Evolutionary conservation across 306 rosid genomes (phyloP), one percentile per base, ranked within the genome.

Genomic region (Purshia tridentata): DNA sequence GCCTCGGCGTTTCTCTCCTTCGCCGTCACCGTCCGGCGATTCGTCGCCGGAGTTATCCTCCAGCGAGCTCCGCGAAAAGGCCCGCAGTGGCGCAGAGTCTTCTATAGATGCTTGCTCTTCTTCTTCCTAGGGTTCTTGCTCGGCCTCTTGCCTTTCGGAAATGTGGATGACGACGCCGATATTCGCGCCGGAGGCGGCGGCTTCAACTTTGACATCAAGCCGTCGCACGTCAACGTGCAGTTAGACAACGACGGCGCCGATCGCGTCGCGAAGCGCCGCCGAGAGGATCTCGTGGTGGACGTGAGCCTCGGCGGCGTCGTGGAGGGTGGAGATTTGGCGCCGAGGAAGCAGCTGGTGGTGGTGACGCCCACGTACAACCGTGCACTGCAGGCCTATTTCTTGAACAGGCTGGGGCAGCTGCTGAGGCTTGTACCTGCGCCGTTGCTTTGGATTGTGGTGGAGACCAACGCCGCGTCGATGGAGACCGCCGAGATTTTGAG

Each of bases 401-500:
- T 95, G 84, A 90, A 86, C 62, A 81, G 99, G 76, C 10, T 95
- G 81, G 90, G 88, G 23, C 98, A 95, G 67, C 85, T 87, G 80
- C 83, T 95, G 61, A 72, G 91, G 81, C 82, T 95, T 47, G 97
- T 88, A 20, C 90, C 93, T 62, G 85, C 90, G 16, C 99, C 99
- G 62, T 18, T 95, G 52, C 63, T 95, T 47, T 95, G 98, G 99
- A 78, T 95, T 72, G 98, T 95, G 76, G 98, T 95, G 87, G 99
- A 95, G 81, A 82, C 70, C 78, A 82, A 87, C 8, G 70, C 86
- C 23, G 97, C 97, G 46, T 91, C 98, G 20, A 77, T 86, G 88
- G 98, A 95, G 84, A 95, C 99, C 6, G 96, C 98, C 0, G 98
- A 90, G 39, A 46, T 91, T 57, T 78, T 95, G 90, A 92, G 99